Evolutionary conservation across 2,329 filamentous ascomycete species (phyloP), one percentile per base, ranked within the genome.

Genomic region (Escovopsis sp.): DNA sequence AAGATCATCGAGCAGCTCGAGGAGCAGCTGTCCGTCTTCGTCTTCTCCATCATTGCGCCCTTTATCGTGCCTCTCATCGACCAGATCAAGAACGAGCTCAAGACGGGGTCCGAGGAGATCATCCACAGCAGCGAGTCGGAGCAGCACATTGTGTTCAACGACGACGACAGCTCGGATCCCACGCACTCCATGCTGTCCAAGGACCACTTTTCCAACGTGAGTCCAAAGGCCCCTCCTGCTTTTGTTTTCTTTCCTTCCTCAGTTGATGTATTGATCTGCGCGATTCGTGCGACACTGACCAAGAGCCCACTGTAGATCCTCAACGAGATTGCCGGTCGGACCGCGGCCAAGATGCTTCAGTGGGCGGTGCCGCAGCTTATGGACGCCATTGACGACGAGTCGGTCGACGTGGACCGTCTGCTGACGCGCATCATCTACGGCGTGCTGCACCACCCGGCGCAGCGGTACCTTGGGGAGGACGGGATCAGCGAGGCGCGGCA

Each of bases 181-280:
- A 95, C 88, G 2, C 88, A 95, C 66, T 93, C 85, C 18, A 94
- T 94, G 88, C 68, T 95, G 41, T 87, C 86, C 45, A 95, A 95
- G 66, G 88, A 95, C 55, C 88, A 95, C 63, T 95, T 95, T 61
- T 84, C 82, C 49, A 93, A 93, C 56, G 69, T 82, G 59, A 62
- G 69, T n/a, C n/a, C n/a, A n/a, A n/a, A n/a, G n/a, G n/a, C n/a
- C n/a, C n/a, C n/a, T n/a, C 33, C 23, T 23, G 3, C 5, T 23
- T 23, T 23, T 23, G 3, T 5, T 23, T 23, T 23, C 5, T 23
- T 23, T 23, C 5, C 5, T 23, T 3, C 5, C 5, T 23, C 23
- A 23, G 23, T 23, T 5, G 5, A 23, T 23, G 23, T 23, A 23
- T 23, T 23, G 23, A 23, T 23, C 23, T 23, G 23, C 5, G 23